Percentiles rank a stretch among this genome's conserved stretches.
Evolutionary conservation across 352 stramenopile genomes (phyloP).

Genomic region (Blastocystis sp.): DNA sequence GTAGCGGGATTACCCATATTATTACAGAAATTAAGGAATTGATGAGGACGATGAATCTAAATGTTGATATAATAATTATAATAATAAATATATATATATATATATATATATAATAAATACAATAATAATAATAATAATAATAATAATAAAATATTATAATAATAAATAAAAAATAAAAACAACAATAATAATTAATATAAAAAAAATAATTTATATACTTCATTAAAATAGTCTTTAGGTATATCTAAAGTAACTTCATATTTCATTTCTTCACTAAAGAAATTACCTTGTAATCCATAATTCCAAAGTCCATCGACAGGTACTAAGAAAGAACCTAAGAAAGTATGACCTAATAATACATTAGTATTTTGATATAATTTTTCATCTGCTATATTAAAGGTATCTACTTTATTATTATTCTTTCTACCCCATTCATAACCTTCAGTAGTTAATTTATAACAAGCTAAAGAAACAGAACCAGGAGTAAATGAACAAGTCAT

Average conservation of each 20-base stretch:
- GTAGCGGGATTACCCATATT: no score
- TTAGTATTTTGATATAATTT: constrained; percentile 76
- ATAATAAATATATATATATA: no score
- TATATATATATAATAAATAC: no score
- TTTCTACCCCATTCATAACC: constrained; percentile 91
- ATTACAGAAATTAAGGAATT: constrained; percentile 23
- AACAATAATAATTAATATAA: no score
- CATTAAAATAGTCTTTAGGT: constrained; percentile 93
- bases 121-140: no score
- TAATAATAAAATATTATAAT: no score
- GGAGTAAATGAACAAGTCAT: constrained; percentile 96
- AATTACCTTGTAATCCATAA: constrained; percentile 99
- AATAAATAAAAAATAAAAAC: no score
- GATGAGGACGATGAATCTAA: constrained; percentile 20
- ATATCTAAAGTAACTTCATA: constrained; percentile 88
- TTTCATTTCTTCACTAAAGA: constrained; percentile 85
- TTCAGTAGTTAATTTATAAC: constrained; percentile 83
- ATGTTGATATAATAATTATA: background rate
- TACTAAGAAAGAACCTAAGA: constrained; percentile 98
- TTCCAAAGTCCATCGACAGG: constrained; percentile 94
- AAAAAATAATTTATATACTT: no score
- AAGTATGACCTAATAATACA: constrained; percentile 93
- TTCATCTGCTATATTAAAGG: constrained; percentile 44
- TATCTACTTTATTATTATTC: constrained; percentile 80
- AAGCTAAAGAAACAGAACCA: constrained; percentile 89